Percentiles rank a stretch among this genome's conserved stretches.
Evolutionary conservation across 2,329 filamentous ascomycete genomes (phyloP).

Genomic region (Colletotrichum filicis): DNA sequence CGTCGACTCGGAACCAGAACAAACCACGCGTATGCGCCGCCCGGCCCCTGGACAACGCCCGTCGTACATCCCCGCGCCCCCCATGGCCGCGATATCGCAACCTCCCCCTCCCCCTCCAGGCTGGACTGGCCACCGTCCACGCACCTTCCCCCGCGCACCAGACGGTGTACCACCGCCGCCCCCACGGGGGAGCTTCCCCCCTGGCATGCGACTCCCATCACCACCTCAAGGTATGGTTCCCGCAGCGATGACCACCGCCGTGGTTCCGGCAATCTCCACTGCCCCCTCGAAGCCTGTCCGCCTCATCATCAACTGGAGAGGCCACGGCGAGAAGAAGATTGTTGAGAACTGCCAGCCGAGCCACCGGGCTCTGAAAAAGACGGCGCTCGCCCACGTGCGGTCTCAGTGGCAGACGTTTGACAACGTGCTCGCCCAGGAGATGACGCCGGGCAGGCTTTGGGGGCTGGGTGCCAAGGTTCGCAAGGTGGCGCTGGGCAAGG

Average conservation of each 20-base stretch:
- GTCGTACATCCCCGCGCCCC: slow-evolving; percentile 39
- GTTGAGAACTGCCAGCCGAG: slow-evolving; percentile 40
- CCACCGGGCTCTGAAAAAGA: slow-evolving; percentile 34
- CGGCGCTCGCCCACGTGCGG: slow-evolving; percentile 25
- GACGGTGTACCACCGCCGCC: slow-evolving; percentile 3
- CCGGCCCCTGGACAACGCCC: background rate
- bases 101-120: slow-evolving; percentile 24
- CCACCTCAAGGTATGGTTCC: background rate
- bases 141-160: slow-evolving; percentile 32
- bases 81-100: slow-evolving; percentile 7
- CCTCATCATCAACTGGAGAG: slow-evolving; percentile 42
- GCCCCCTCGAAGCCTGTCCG: slow-evolving; percentile 37
- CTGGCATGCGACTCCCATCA: slow-evolving; percentile 12
- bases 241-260: background rate
- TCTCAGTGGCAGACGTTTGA: slow-evolving; percentile 31
- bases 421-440: slow-evolving; percentile 27
- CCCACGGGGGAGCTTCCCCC: slow-evolving; percentile 4
- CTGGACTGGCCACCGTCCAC: slow-evolving; percentile 22
- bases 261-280: slow-evolving; percentile 11
- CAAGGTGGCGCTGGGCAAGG: slow-evolving; percentile 27
- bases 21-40: slow-evolving; percentile 39
- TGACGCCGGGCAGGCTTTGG: slow-evolving; percentile 29
- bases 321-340: slow-evolving; percentile 44
- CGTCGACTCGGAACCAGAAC: slow-evolving; percentile 30
- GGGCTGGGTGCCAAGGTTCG: slow-evolving; percentile 26